Evolutionary conservation across 2,329 filamentous ascomycete species (phyloP), one percentile per base, ranked within the genome.

Genomic region (Aspergillus quadrilineatus): DNA sequence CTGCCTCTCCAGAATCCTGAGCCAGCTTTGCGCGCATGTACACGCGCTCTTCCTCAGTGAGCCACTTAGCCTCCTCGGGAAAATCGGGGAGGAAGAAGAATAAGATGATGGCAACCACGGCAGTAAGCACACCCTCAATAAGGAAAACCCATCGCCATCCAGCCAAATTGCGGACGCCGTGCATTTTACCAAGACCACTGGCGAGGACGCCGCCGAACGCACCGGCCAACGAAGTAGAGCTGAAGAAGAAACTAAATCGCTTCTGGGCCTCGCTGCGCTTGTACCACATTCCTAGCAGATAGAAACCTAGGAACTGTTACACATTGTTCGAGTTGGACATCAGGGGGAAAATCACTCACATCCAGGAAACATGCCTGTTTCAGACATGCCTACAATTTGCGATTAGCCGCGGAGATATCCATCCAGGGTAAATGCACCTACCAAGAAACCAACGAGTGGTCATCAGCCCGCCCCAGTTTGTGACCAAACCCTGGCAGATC

Each of bases 241-340:
- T 87, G 79, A 97, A 97, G 80, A 97, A 97, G 79, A 97, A 92
- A 14, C 87, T 89, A 76, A 92, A 97, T 30, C 94, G 86, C 67
- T 91, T 90, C 75, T 97, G 93, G 2, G 92, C 91, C 75, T 97
- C 94, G 44, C 80, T 80, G 58, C 93, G 85, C 58, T 87, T 86
- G 67, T 97, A 99, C 92, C 74, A 77, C 87, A 93, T 93, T 56
- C 89, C 86, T 59, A 92, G 86, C 6, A 92, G 77, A 67, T 92
- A 82, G 64, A 78, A 77, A 45, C 72, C 72, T 75, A 45, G 9
- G 12, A 28, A 15, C 14, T 8, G 34, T 58, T 42, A 58, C 26
- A 30, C n/a, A 15, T 10, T 3, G 8, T 8, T 30, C 28, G 17
- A 2, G 10, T 39, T 43, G 26, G 26, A 36, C 6, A 22, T 56